phyloP scores from a whole-genome alignment of 352 stramenopile genomes.

The Phytophthora agathidicida region DNA sequence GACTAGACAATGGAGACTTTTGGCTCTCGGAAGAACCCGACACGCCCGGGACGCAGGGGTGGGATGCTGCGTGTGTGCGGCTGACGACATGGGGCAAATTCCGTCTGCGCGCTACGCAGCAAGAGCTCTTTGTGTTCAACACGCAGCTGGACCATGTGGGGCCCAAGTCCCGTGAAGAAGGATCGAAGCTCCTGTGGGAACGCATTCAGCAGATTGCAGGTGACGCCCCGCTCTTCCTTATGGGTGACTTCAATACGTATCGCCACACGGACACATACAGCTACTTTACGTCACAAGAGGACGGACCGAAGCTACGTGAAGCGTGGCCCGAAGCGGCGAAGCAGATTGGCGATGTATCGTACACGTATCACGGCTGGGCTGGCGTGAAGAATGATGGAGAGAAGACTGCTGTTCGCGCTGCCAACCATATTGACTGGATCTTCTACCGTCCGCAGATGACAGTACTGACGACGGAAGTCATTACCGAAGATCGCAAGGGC shows the following conservation, averaged over 20 bases:
- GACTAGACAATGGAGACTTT: conserved; percentile 69
- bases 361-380: conserved; percentile 89
- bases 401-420: conserved; percentile 60
- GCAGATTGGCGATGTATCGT: conserved; percentile 79
- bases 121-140: conserved; percentile 82
- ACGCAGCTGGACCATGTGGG: conserved; percentile 81
- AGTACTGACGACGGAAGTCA: conserved; percentile 79
- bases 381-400: conserved; percentile 86
- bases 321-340: conserved; percentile 72
- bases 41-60: conserved; percentile 55
- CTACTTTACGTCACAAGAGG: conserved; percentile 74
- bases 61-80: conserved; percentile 71
- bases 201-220: conserved; percentile 68
- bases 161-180: conserved; percentile 49
- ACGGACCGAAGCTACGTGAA: conserved; percentile 69
- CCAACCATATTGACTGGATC: conserved; percentile 92
- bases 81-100: conserved; percentile 82
- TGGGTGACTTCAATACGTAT: conserved; percentile 90
- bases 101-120: conserved; percentile 56
- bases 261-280: conserved; percentile 80
- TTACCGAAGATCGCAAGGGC: conserved; percentile 81
- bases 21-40: conserved; percentile 81
- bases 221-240: conserved; percentile 69
- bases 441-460: conserved; percentile 83
- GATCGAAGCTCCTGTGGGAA: conserved; percentile 64